These are phyloP conservation scores for Leucosporidium creatinivorum DNA, from an alignment of 768 basidiomycete genomes.

Conservation along the genomic window DNA sequence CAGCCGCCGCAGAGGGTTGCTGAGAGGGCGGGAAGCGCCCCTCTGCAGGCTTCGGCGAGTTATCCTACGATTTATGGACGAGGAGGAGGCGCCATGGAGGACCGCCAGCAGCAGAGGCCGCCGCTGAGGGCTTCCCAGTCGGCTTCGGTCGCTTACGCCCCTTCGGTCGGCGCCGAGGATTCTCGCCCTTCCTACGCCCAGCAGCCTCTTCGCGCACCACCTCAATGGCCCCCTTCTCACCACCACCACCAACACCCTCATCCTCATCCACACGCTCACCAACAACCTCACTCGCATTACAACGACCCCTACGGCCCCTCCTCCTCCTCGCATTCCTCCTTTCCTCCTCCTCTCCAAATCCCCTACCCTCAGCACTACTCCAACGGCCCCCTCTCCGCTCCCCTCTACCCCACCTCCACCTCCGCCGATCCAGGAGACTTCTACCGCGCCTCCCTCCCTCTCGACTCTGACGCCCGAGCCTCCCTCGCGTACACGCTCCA, in stretches of 20 bases:
- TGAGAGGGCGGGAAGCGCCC: too few species aligned
- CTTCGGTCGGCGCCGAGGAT: neutral
- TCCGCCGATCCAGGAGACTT: neutral
- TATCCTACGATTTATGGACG: neutral
- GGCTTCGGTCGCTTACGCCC: too few species aligned
- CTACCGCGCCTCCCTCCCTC: neutral
- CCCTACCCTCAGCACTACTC: neutral
- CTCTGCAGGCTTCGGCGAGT: too few species aligned
- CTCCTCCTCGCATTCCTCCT: too few species aligned
- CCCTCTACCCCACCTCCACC: neutral
- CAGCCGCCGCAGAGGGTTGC: too few species aligned
- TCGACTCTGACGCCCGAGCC: neutral
- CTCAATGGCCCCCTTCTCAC: too few species aligned
- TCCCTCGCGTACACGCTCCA: neutral
- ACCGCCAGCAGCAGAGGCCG: too few species aligned
- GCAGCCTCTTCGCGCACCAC: too few species aligned
- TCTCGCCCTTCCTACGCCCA: too few species aligned
- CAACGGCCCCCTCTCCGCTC: neutral
- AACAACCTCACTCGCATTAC: neutral
- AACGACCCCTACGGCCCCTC: neutral
- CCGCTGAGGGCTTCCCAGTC: too few species aligned
- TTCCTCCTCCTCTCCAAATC: neutral
- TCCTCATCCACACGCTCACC: neutral
- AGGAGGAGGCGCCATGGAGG: neutral
- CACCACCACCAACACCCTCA: too few species aligned